These are phyloP conservation scores for Ascosphaera pollenicola DNA, from an alignment of 2,329 filamentous ascomycete genomes.

Conservation along the genomic window DNA sequence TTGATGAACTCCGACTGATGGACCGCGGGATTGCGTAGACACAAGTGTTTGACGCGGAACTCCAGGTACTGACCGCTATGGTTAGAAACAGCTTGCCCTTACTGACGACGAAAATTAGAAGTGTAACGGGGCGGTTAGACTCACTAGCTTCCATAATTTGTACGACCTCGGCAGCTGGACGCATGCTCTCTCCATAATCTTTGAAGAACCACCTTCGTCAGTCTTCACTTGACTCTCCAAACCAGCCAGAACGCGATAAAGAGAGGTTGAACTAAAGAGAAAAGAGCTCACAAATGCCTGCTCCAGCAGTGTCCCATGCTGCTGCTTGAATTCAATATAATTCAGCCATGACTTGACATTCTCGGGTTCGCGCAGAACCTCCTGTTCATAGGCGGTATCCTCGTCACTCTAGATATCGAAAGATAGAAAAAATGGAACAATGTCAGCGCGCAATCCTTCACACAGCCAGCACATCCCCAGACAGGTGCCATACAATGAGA, in stretches of 20 bases:
- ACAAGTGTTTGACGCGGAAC: slow-evolving; percentile 61
- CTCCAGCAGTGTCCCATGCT: slow-evolving; percentile 65
- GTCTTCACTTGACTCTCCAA: slow-evolving; percentile 1
- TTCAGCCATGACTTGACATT: slow-evolving; percentile 87
- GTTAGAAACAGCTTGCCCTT: slow-evolving; percentile 5
- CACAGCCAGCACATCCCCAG: background rate
- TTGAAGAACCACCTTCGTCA: slow-evolving; percentile 3
- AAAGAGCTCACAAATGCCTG: slow-evolving; percentile 43
- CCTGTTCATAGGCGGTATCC: slow-evolving; percentile 91
- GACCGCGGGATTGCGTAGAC: slow-evolving; percentile 59
- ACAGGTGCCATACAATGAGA: slow-evolving; percentile 13
- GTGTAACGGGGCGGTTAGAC: slow-evolving; percentile 5
- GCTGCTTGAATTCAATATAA: slow-evolving; percentile 77
- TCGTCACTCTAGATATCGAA: slow-evolving; percentile 44
- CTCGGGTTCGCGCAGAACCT: slow-evolving; percentile 65
- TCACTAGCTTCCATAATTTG: slow-evolving; percentile 91
- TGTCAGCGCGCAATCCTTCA: background rate
- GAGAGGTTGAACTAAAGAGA: slow-evolving; percentile 1
- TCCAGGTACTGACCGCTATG: slow-evolving; percentile 45
- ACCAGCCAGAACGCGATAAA: background rate
- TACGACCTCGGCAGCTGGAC: slow-evolving; percentile 78
- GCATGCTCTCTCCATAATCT: slow-evolving; percentile 76
- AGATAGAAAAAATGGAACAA: slow-evolving; percentile 6
- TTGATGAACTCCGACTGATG: slow-evolving; percentile 70
- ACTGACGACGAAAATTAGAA: slow-evolving; percentile 1